Evolutionary conservation across 2,329 filamentous ascomycete species (phyloP).

Genomic region (Colletotrichum navitas): DNA sequence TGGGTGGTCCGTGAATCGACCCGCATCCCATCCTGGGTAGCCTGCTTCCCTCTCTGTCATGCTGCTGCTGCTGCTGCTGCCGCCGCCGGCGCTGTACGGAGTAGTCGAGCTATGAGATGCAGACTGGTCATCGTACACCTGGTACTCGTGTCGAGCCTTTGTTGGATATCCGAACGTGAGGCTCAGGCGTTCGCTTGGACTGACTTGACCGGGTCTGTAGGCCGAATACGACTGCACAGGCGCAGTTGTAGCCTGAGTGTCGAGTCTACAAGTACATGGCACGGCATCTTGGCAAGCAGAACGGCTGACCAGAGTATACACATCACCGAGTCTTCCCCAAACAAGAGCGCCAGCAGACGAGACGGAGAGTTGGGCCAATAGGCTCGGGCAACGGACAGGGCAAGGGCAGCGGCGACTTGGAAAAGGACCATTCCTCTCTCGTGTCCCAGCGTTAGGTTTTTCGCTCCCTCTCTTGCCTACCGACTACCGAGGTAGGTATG

Average conservation of each 20-base stretch:
- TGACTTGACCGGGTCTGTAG: constrained; percentile 23
- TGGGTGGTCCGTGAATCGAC: constrained; percentile 39
- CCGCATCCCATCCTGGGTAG: neutral
- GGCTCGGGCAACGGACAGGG: neutral
- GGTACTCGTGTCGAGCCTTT: constrained; percentile 13
- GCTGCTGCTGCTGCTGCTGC: neutral
- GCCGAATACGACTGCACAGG: constrained; percentile 31
- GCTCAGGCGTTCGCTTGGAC: constrained; percentile 34
- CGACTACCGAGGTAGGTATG: neutral
- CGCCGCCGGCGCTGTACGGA: neutral
- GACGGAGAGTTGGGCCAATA: neutral
- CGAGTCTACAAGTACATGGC: neutral
- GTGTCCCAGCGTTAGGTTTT: constrained; percentile 7
- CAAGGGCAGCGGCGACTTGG: constrained; percentile 7
- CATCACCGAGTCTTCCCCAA: neutral
- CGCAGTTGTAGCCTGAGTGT: constrained; percentile 2
- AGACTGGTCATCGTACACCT: constrained; percentile 8
- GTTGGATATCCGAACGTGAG: constrained; percentile 16
- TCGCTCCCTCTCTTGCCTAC: neutral
- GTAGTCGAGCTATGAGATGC: neutral
- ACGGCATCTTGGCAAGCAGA: neutral
- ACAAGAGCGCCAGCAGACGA: neutral
- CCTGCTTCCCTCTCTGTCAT: constrained; percentile 22
- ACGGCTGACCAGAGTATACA: neutral
- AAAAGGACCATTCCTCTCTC: constrained; percentile 29